A percentile compares a stretch with the other conserved stretches of the same genome.
phyloP scores from a whole-genome alignment of 2,329 filamentous ascomycete genomes.

The Alternaria viburni region DNA sequence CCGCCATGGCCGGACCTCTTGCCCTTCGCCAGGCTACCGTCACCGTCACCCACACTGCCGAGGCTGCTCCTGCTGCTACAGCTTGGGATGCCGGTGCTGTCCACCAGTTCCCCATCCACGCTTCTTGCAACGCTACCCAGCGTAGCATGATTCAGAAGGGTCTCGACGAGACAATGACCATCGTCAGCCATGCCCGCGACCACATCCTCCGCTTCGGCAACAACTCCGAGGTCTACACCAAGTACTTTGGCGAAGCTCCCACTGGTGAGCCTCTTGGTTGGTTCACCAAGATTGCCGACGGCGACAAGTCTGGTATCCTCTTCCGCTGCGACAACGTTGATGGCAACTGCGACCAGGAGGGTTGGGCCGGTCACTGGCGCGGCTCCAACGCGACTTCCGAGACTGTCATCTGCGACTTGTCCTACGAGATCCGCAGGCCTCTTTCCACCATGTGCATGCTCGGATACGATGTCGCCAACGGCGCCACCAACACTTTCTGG shows the following conservation, averaged over 20 bases:
- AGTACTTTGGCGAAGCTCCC: constrained; percentile 69
- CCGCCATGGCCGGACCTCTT: constrained; percentile 35
- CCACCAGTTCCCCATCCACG: constrained; percentile 61
- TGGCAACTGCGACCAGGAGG: constrained; percentile 60
- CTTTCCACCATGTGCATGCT: constrained; percentile 66
- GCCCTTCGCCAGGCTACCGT: constrained; percentile 29
- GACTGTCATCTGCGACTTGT: constrained; percentile 72
- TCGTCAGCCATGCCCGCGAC: constrained; percentile 67
- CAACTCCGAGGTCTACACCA: constrained; percentile 64
- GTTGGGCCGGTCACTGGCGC: constrained; percentile 72
- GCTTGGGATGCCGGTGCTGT: constrained; percentile 50
- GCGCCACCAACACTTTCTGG: constrained; percentile 67
- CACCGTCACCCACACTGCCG: constrained; percentile 27
- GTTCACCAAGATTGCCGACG: constrained; percentile 65
- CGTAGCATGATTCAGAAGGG: constrained; percentile 61
- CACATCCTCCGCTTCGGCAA: constrained; percentile 66
- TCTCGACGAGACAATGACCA: constrained; percentile 63
- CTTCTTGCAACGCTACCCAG: constrained; percentile 70
- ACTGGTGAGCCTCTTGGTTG: constrained; percentile 67
- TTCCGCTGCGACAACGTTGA: constrained; percentile 75
- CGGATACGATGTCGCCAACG: constrained; percentile 67
- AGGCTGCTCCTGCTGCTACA: constrained; percentile 12
- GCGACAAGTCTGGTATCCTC: constrained; percentile 62
- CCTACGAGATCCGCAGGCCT: constrained; percentile 63
- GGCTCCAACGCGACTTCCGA: constrained; percentile 68